phyloP scores from a whole-genome alignment of 495 filamentous ascomycete genomes.

The Sabuloglossum arenarium region DNA sequence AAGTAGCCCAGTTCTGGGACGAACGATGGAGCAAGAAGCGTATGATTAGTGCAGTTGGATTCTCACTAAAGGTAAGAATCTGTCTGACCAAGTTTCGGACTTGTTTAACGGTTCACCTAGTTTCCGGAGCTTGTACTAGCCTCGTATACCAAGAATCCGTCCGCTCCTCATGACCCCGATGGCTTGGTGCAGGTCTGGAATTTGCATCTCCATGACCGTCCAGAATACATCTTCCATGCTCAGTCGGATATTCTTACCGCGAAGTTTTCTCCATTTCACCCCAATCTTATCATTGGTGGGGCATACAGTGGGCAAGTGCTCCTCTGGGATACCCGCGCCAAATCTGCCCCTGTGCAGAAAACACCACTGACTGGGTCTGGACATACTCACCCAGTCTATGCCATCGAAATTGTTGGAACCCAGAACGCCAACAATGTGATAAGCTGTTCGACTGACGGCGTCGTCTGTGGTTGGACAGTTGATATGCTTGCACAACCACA shows the following conservation, averaged over 20 bases:
- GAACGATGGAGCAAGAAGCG: slow-evolving; percentile 93
- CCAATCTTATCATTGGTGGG: slow-evolving; percentile 83
- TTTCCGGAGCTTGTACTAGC: slow-evolving; percentile 85
- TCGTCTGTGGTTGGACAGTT: slow-evolving; percentile 87
- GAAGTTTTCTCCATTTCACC: slow-evolving; percentile 94
- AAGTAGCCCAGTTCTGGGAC: slow-evolving; percentile 82
- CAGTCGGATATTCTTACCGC: slow-evolving; percentile 89
- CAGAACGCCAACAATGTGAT: slow-evolving; percentile 98
- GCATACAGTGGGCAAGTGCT: slow-evolving; percentile 92
- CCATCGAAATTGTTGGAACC: slow-evolving; percentile 83
- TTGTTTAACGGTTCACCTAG: slow-evolving; percentile 13
- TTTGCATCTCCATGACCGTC: slow-evolving; percentile 73
- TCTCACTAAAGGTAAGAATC: slow-evolving; percentile 58
- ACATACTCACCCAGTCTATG: slow-evolving; percentile 93
- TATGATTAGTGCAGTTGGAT: slow-evolving; percentile 83
- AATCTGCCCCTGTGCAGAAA: slow-evolving; percentile 77
- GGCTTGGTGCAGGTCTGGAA: slow-evolving; percentile 96
- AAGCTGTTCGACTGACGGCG: slow-evolving; percentile 85
- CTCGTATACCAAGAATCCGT: slow-evolving; percentile 89
- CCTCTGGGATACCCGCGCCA: slow-evolving; percentile 90
- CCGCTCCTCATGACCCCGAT: slow-evolving; percentile 85
- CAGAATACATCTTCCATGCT: slow-evolving; percentile 91
- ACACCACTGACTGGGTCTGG: slow-evolving; percentile 83
- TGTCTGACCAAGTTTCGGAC: not conserved
- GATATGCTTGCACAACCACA: slow-evolving; percentile 95